Base-by-base conservation (phyloP, 768 basidiomycete genomes). In the Pulveroboletus sp. region DNA sequence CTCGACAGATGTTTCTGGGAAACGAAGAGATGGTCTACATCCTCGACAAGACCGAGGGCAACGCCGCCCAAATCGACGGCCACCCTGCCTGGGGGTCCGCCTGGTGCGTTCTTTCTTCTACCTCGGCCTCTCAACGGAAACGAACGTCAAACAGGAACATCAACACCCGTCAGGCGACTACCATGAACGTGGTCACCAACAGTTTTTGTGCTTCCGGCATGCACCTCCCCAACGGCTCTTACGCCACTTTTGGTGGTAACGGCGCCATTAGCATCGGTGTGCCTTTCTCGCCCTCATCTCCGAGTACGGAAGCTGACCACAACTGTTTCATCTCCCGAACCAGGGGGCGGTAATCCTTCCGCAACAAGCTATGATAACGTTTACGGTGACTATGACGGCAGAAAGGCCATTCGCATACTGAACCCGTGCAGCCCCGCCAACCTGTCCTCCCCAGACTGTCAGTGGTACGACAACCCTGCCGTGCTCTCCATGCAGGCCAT, bases 11-110 rank as follows among this genome's bases (percentile, higher is more conserved):
- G 79, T 90, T 92, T 64, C 69, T 92, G 40, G 89, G 87, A 6
- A 88, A 83, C 58, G 72, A 79, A 28, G 74, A 89, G 58, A 87
- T 83, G 66, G 86, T 94, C 30, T 94, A 93, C 71, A 86, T 93
- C 15, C 73, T 93, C 35, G 92, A 95, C 77, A 95, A 95, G 71
- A 81, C 84, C 6, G 86, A 92, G 62, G 81, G 80, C 21, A 92
- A 93, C 65, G 73, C 76, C 2, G 77, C 77, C 4, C 74, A 76
- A 55, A 73, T 89, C 49, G 74, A 77, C 52, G 81, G 81, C 1
- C 88, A 89, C 66, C 80, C 89, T 10, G 84, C 85, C 2, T 86
- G 84, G 80, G 88, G 79, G 7, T 67, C 84, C 0, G 81, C 81
- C 9, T 89, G 82, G 83, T 82, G 24, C 30, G 54, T 51, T 5